These are phyloP conservation scores for Oryza brachyantha DNA, from an alignment of 176 grass and related monocot genomes.

Conservation along the genomic window DNA sequence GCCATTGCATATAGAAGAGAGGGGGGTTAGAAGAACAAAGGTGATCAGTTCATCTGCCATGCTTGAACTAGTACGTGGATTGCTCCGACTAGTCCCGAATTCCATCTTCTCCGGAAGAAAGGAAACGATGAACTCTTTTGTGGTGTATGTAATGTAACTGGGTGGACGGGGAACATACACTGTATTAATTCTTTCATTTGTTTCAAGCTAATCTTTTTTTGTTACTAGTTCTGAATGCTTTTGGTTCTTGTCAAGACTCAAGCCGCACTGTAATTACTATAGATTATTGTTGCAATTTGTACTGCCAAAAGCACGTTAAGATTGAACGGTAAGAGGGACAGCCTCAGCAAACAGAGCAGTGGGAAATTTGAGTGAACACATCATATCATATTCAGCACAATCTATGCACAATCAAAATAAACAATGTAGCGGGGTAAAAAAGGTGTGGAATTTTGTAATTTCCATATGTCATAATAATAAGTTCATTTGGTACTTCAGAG, in stretches of 20 bases:
- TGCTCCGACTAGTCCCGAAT: neutral
- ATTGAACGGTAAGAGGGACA: neutral
- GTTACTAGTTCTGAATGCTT: too few species aligned
- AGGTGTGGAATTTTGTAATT: neutral
- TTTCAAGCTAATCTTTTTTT: slow-evolving; percentile 19
- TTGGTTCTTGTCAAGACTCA: neutral
- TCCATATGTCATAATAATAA: neutral
- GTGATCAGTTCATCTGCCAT: slow-evolving; percentile 3
- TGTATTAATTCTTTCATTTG: slow-evolving; percentile 32
- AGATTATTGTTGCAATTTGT: neutral
- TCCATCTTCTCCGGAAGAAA: slow-evolving; percentile 16
- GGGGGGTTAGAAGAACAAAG: neutral
- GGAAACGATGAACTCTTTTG: slow-evolving; percentile 1
- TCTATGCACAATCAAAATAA: neutral
- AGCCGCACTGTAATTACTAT: neutral
- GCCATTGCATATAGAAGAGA: too few species aligned
- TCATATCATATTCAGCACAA: neutral
- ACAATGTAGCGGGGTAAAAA: neutral
- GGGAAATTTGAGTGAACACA: neutral
- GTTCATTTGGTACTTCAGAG: neutral
- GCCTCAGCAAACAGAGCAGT: neutral
- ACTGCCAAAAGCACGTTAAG: neutral
- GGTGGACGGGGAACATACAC: slow-evolving; percentile 27
- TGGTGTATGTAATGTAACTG: slow-evolving; percentile 18
- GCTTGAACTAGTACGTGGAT: slow-evolving; percentile 26